Evolutionary conservation across 495 filamentous ascomycete species (phyloP).

Genomic region (Oidiodendron maius): DNA sequence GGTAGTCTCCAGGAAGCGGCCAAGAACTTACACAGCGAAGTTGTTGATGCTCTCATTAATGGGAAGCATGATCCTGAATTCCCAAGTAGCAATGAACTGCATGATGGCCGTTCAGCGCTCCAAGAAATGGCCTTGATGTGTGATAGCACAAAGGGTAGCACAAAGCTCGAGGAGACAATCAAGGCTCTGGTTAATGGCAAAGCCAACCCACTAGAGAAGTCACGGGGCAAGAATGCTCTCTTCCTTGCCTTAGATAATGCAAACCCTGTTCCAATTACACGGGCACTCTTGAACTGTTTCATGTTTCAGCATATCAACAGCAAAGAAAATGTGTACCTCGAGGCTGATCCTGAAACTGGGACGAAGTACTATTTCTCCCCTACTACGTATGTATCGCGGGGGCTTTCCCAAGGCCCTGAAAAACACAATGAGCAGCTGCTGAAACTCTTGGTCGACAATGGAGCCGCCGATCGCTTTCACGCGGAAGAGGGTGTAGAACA

Average conservation of each 20-base stretch:
- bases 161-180: conserved; percentile 5
- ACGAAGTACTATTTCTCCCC: conserved; percentile 8
- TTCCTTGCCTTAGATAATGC: conserved; percentile 8
- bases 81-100: conserved; percentile 1
- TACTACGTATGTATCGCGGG: conserved; percentile 4
- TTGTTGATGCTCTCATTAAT: conserved; percentile 6
- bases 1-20: too few relatives aligned
- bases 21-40: too few relatives aligned
- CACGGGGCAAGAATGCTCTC: conserved; percentile 9
- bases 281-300: neutral
- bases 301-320: conserved; percentile 3
- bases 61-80: neutral
- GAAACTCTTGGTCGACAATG: neutral
- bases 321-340: conserved; percentile 2
- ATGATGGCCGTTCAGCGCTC: neutral
- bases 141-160: neutral
- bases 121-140: conserved; percentile 6
- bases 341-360: too few relatives aligned
- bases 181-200: neutral
- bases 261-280: conserved; percentile 4
- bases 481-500: conserved; percentile 5
- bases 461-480: conserved; percentile 1
- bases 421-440: neutral
- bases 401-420: neutral
- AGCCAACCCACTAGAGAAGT: conserved; percentile 21